Evolutionary conservation across 2,329 filamentous ascomycete species (phyloP), one percentile per base, ranked within the genome.

Genomic region (Xylaria multiplex): DNA sequence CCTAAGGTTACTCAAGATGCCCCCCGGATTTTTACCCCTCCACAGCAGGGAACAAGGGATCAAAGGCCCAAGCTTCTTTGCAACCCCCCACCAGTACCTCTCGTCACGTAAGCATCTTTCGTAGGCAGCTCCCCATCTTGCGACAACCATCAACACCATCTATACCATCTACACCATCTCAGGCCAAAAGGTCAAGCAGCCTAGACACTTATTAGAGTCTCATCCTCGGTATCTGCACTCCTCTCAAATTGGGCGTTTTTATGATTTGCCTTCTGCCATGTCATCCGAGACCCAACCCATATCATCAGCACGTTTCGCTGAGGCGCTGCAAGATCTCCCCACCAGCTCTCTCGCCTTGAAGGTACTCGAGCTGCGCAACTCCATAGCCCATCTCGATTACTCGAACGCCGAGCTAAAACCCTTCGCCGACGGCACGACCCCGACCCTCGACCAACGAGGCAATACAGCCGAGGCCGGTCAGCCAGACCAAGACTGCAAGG

Each of bases 341-440:
- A 77, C 90, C 70, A 84, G 86, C 68, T 85, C 85, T 64, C 88
- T 94, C 6, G 89, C 91, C 79, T 84, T 91, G 78, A 93, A 93
- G 79, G 86, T 90, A 65, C 86, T 91, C 75, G 92, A 94, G 78
- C 84, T 94, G 68, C 88, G 87, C 76, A 93, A 93, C 84, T 88
- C 84, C 72, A 90, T 93, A 75, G 84, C 86, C 27, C 91, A 94
- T 78, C 88, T 94, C 30, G 86, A 90, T 73, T 88, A 89, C 77
- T 91, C 89, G 69, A 94, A 93, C 80, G 85, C 86, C 69, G 88
- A 93, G 77, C 88, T 93, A 65, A 82, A 85, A 62, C 90, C 90
- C 40, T 93, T 87, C 72, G 89, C 90, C 62, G 84, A 88, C 14
- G 84, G 83, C 32, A 74, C 75, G 24, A 77, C 76, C 2, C 73